Percentiles rank a stretch among this genome's conserved stretches.
These are phyloP conservation scores for Xerocomellus dryophilus DNA, from an alignment of 768 basidiomycete species.

Conservation along the genomic window DNA sequence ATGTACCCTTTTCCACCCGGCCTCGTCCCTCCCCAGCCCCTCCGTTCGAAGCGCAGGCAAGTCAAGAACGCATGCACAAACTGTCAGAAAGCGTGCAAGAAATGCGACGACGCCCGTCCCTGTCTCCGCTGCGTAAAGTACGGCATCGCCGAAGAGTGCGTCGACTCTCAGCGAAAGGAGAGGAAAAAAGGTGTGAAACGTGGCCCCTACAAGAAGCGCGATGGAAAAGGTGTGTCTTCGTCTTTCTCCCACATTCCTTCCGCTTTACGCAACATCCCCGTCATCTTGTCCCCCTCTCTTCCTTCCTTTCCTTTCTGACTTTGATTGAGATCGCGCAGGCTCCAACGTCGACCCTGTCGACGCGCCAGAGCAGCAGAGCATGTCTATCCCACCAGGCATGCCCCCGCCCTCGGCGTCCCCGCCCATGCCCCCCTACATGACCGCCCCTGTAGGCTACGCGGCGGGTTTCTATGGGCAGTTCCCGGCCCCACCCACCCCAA, in stretches of 20 bases:
- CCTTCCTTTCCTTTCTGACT: slow-evolving; percentile 38
- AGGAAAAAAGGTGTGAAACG: slow-evolving; percentile 84
- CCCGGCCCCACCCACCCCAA: slow-evolving; percentile 44
- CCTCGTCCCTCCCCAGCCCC: slow-evolving; percentile 43
- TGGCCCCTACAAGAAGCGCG: slow-evolving; percentile 94
- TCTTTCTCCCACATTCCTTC: slow-evolving; percentile 27
- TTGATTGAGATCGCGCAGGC: slow-evolving; percentile 56
- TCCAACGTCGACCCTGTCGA: slow-evolving; percentile 47
- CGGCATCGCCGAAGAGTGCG: slow-evolving; percentile 80
- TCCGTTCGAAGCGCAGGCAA: slow-evolving; percentile 76
- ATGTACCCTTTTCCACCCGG: slow-evolving; percentile 66
- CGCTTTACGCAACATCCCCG: slow-evolving; percentile 15
- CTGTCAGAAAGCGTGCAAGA: slow-evolving; percentile 90
- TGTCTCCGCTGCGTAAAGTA: slow-evolving; percentile 93
- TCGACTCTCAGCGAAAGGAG: slow-evolving; percentile 91
- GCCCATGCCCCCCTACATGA: slow-evolving; percentile 49
- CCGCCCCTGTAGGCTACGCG: slow-evolving; percentile 48
- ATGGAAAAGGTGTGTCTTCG: slow-evolving; percentile 72
- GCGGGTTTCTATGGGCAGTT: slow-evolving; percentile 57
- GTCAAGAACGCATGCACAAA: slow-evolving; percentile 92
- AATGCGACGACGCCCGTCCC: slow-evolving; percentile 87
- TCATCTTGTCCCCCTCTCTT: not conserved
- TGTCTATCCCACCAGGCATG: slow-evolving; percentile 42
- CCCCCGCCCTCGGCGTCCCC: slow-evolving; percentile 45
- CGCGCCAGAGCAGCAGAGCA: slow-evolving; percentile 41